Percentiles rank a stretch among this genome's conserved stretches.
These are phyloP conservation scores for Boletellus emodensis DNA, from an alignment of 768 basidiomycete species.

Conservation along the genomic window DNA sequence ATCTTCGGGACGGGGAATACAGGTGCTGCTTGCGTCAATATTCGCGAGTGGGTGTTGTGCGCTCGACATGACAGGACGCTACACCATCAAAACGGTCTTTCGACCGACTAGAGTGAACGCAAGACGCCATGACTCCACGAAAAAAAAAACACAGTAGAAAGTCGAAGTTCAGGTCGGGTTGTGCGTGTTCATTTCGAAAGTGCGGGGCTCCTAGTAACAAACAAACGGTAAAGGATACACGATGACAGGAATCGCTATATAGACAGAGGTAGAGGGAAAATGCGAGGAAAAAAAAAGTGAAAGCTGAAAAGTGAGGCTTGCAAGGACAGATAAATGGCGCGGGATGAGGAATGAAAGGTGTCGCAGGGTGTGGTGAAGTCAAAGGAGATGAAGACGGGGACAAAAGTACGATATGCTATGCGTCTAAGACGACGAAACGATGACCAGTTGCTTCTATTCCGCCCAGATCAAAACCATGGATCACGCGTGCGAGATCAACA, in stretches of 20 bases:
- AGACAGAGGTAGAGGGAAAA: background rate
- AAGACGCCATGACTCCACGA: no score
- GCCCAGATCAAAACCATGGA: constrained; percentile 10
- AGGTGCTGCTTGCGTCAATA: no score
- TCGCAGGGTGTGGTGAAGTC: constrained; percentile 5
- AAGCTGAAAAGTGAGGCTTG: background rate
- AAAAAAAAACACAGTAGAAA: no score
- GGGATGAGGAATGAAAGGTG: constrained; percentile 1
- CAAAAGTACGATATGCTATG: constrained; percentile 17
- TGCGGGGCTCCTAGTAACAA: background rate
- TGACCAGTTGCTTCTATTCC: constrained; percentile 3
- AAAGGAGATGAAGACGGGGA: background rate
- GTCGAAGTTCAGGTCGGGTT: no score
- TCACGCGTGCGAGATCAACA: constrained; percentile 4
- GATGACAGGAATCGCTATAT: constrained; percentile 13
- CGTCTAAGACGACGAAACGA: background rate
- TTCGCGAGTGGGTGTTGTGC: background rate
- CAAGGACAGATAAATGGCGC: background rate
- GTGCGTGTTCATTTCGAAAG: constrained; percentile 1
- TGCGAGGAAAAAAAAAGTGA: background rate
- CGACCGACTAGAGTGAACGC: no score
- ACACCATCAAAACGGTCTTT: no score
- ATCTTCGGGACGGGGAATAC: background rate
- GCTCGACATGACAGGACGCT: background rate
- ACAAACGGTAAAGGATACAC: constrained; percentile 17